Conservation (phyloP, 2,329 filamentous ascomycete species). For the Aureobasidium sp. region DNA sequence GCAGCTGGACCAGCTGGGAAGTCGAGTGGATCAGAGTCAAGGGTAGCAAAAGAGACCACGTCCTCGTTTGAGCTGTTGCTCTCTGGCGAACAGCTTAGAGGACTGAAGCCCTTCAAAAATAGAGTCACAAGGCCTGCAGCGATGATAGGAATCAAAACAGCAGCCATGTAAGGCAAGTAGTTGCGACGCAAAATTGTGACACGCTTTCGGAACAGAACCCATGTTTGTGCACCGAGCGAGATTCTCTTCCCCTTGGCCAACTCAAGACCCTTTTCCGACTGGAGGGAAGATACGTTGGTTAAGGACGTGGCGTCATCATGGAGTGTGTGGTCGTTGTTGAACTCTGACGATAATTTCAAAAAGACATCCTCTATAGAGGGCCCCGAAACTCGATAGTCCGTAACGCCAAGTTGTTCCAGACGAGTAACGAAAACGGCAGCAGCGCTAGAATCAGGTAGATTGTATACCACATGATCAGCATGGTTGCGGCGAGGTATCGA, state of each 20-base stretch:
- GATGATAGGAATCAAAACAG: constrained; percentile 68
- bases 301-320: constrained; percentile 15
- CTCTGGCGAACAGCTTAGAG: constrained; percentile 38
- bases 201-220: constrained; percentile 70
- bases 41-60: constrained; percentile 16
- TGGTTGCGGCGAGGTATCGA: constrained; percentile 35
- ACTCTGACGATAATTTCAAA: constrained; percentile 73
- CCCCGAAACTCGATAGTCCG: constrained; percentile 76
- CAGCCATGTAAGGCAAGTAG: constrained; percentile 65
- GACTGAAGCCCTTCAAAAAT: constrained; percentile 54
- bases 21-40: constrained; percentile 15
- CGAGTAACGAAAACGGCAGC: constrained; percentile 63
- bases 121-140: constrained; percentile 72
- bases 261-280: constrained; percentile 23
- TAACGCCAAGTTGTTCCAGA: constrained; percentile 58
- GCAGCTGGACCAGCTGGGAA: constrained; percentile 34
- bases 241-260: constrained; percentile 63
- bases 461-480: constrained; percentile 66
- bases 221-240: constrained; percentile 59
- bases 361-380: constrained; percentile 94
- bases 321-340: constrained; percentile 36
- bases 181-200: constrained; percentile 69
- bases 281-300: constrained; percentile 7
- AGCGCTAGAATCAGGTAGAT: constrained; percentile 58
- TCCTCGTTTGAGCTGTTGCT: background rate